These are phyloP conservation scores for Aspergillus piperis DNA, from an alignment of 2,329 filamentous ascomycete species.

Conservation along the genomic window DNA sequence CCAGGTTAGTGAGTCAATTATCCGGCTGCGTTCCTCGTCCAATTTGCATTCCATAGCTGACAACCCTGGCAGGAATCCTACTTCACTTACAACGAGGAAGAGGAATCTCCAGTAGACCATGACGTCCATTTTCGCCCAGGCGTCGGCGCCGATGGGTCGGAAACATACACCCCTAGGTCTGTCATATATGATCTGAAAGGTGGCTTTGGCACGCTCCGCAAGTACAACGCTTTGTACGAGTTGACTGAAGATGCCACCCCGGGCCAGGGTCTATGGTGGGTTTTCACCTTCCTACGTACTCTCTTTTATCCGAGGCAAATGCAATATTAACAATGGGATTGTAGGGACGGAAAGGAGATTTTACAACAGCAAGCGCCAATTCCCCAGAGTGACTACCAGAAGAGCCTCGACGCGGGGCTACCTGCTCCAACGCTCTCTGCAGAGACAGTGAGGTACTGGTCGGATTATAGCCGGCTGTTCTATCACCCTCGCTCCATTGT, in stretches of 20 bases:
- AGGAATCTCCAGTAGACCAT: constrained; percentile 71
- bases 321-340: background rate
- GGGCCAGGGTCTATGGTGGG: constrained; percentile 50
- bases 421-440: constrained; percentile 65
- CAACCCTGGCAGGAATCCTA: constrained; percentile 76
- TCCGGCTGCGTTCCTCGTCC: background rate
- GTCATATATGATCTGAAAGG: constrained; percentile 95
- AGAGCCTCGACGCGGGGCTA: constrained; percentile 71
- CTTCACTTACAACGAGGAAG: constrained; percentile 78
- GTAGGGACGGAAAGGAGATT: constrained; percentile 66
- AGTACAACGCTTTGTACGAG: constrained; percentile 87
- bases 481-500: constrained; percentile 87
- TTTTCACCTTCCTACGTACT: background rate
- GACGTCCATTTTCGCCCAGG: constrained; percentile 87
- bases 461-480: constrained; percentile 89
- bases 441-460: constrained; percentile 87
- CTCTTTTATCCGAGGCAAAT: too few species aligned
- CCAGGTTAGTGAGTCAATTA: constrained; percentile 62
- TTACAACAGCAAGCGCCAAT: constrained; percentile 71
- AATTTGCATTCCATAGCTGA: constrained; percentile 7
- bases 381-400: constrained; percentile 72
- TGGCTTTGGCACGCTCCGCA: constrained; percentile 82
- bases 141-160: constrained; percentile 75
- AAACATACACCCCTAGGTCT: constrained; percentile 89
- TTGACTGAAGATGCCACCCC: constrained; percentile 41